Evolutionary conservation across 345 rosid genomes (phyloP), one percentile per base, ranked within the genome.

Genomic region (Eucalyptus curtisii): DNA sequence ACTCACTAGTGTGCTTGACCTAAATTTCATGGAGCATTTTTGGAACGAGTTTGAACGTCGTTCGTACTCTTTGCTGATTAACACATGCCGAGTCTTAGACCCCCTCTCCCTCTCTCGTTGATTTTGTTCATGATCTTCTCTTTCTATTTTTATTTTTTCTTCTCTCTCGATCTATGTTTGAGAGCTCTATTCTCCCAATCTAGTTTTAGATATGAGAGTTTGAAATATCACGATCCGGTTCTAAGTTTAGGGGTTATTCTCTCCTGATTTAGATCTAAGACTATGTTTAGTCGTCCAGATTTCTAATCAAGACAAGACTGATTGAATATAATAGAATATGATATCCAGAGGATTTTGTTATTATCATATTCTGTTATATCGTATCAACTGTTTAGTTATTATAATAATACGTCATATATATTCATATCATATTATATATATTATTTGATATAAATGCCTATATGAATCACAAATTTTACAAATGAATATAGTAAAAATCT

Each of bases 291-390:
- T 20, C 2, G 1, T 52, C 24, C 2, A 0, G 1, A 52, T 52
- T 2, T 52, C 0, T 52, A 1, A 52, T 52, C 2, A 3, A 0
- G 4, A 52, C 7, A 19, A 0, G 2, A 19, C 2, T 7, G 0
- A 19, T 3, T 7, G 10, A 52, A 52, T 52, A 52, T 52, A 24
- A 52, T 52, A 19, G 2, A 52, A 17, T 19, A 52, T 19, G 0
- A 52, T 19, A 19, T 52, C 4, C 2, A 52, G 7, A 2, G 3
- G 2, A 19, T 52, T 52, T 52, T 52, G 0, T 52, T n/a, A n/a
- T n/a, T n/a, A n/a, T n/a, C n/a, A n/a, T n/a, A 19, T 52, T 52
- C 19, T 52, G 0, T 52, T 52, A 19, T 52, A 52, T 19, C 57
- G 3, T 3, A 52, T 52, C 1, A 52, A 52, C 0, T 52, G 4